These are phyloP conservation scores for Phytopythium ostracodes DNA, from an alignment of 352 stramenopile genomes.

Conservation along the genomic window DNA sequence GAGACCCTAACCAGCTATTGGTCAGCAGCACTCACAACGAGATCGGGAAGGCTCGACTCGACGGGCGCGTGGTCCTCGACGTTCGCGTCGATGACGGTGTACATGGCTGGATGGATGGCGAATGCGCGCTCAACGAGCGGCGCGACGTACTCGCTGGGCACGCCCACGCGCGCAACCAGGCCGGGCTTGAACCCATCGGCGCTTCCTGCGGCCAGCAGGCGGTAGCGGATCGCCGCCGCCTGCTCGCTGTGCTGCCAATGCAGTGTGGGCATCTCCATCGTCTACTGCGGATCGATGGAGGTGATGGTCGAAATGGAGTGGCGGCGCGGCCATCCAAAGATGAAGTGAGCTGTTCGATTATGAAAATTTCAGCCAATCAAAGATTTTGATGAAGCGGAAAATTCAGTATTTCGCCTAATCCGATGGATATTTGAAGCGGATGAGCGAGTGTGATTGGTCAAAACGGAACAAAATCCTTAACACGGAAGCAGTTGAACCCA, in stretches of 20 bases:
- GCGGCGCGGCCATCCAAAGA: not conserved
- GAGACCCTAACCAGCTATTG: not conserved
- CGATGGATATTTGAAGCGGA: not conserved
- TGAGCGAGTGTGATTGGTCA: not conserved
- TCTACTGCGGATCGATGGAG: constrained; percentile 3
- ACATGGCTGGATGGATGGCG: constrained; percentile 40
- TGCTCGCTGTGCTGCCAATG: constrained; percentile 41
- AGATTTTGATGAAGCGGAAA: not conserved
- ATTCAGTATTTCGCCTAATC: not conserved
- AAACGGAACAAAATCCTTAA: not conserved
- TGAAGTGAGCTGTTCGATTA: not conserved
- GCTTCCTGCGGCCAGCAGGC: constrained; percentile 23
- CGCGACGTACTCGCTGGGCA: constrained; percentile 38
- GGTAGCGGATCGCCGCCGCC: constrained; percentile 30
- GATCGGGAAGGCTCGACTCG: constrained; percentile 13
- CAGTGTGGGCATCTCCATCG: constrained; percentile 11
- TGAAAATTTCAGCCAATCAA: not conserved
- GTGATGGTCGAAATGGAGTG: not conserved
- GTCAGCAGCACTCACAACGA: constrained; percentile 26
- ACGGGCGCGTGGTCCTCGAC: constrained; percentile 4
- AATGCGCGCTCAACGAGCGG: constrained; percentile 43
- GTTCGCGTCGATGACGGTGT: constrained; percentile 22
- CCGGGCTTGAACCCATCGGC: constrained; percentile 21
- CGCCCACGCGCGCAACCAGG: constrained; percentile 30
- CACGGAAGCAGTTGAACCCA: constrained; percentile 3